phyloP scores from a whole-genome alignment of 768 basidiomycete genomes.

The Amyloporia xantha region DNA sequence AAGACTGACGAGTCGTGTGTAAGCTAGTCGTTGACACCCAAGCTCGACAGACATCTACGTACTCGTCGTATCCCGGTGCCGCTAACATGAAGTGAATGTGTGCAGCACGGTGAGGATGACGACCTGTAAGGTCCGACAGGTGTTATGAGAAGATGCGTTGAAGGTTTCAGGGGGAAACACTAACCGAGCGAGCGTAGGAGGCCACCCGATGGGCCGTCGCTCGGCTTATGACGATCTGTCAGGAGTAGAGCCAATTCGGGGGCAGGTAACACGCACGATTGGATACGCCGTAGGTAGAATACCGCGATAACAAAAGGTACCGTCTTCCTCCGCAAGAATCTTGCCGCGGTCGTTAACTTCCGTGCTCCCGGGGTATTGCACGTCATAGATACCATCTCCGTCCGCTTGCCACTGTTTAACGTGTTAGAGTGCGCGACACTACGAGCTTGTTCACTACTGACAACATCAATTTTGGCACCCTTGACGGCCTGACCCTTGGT shows the following conservation, averaged over 20 bases:
- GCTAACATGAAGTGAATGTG: conserved; percentile 28
- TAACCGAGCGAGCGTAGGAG: conserved; percentile 22
- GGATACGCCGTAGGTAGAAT: conserved; percentile 29
- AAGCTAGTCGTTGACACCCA: neutral
- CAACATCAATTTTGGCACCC: conserved; percentile 29
- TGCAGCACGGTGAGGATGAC: conserved; percentile 28
- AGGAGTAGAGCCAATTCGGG: neutral
- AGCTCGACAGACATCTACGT: neutral
- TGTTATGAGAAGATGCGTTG: neutral
- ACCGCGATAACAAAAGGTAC: conserved; percentile 26
- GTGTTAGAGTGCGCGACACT: neutral
- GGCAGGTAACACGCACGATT: conserved; percentile 18
- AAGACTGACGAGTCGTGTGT: conserved; percentile 12
- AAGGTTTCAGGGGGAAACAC: neutral
- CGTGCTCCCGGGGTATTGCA: conserved; percentile 24
- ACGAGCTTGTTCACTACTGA: conserved; percentile 8
- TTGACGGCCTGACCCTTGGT: conserved; percentile 26
- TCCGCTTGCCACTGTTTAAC: conserved; percentile 33
- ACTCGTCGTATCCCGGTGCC: conserved; percentile 30
- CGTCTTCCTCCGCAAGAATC: conserved; percentile 25
- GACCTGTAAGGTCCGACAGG: conserved; percentile 8
- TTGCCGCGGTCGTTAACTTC: conserved; percentile 26
- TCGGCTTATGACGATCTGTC: conserved; percentile 16
- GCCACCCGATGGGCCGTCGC: conserved; percentile 26
- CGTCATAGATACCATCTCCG: conserved; percentile 32